Evolutionary conservation across 192 early-diverging fungal species (phyloP).

Genomic region (Gigaspora rosea): DNA sequence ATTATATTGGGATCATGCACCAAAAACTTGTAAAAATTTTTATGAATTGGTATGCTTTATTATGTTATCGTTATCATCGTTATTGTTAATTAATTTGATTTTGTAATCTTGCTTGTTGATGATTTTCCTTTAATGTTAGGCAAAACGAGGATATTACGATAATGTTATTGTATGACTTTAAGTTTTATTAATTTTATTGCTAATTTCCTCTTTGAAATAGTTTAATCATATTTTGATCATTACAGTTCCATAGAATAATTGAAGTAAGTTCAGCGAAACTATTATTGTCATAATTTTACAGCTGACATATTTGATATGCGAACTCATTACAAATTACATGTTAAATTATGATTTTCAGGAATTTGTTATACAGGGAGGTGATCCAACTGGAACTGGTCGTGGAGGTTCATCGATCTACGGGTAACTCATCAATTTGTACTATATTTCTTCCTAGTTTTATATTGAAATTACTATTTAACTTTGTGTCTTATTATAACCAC

Average conservation of each 20-base stretch:
- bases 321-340: too few relatives aligned
- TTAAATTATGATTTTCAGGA: slow-evolving; percentile 48
- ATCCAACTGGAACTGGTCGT: slow-evolving; percentile 92
- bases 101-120: background rate
- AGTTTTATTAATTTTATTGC: background rate
- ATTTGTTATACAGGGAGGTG: slow-evolving; percentile 98
- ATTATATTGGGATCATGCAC: slow-evolving; percentile 86
- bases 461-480: slow-evolving; percentile 26
- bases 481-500: background rate
- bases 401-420: slow-evolving; percentile 88
- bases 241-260: slow-evolving; percentile 19
- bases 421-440: slow-evolving; percentile 39
- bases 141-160: slow-evolving; percentile 84
- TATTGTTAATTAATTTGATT: background rate
- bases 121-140: slow-evolving; percentile 42
- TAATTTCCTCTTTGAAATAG: background rate
- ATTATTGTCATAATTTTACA: slow-evolving; percentile 80
- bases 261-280: background rate
- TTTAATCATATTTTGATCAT: background rate
- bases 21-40: slow-evolving; percentile 83
- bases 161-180: slow-evolving; percentile 59
- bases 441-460: slow-evolving; percentile 23
- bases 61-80: background rate
- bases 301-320: slow-evolving; percentile 36
- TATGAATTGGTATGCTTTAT: slow-evolving; percentile 59